Evolutionary conservation across 768 basidiomycete genomes (phyloP).

Genomic region (Lactarius hengduanensis): DNA sequence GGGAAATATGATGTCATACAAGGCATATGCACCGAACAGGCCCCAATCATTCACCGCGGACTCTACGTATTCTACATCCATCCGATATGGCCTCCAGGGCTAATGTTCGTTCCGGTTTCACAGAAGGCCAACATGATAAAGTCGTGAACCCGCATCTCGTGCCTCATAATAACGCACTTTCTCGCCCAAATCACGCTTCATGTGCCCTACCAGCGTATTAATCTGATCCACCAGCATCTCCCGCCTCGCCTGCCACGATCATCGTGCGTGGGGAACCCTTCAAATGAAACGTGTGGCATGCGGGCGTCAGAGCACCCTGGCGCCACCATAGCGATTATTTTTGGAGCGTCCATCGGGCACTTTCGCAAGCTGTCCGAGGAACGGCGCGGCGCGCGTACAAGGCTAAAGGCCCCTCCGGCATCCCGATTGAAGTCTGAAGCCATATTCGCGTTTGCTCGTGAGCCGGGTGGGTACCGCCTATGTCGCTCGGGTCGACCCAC

Average conservation of each 20-base stretch:
- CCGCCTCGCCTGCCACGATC: constrained; percentile 35
- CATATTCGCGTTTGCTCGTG: constrained; percentile 19
- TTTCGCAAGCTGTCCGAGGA: constrained; percentile 20
- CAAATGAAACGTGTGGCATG: constrained; percentile 30
- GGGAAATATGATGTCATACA: neutral
- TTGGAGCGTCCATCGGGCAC: constrained; percentile 6
- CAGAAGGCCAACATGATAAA: constrained; percentile 29
- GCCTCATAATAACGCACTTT: constrained; percentile 34
- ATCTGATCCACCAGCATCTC: constrained; percentile 41
- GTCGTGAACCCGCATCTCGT: constrained; percentile 35
- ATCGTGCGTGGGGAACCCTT: constrained; percentile 39
- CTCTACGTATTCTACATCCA: constrained; percentile 22
- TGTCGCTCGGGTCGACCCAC: constrained; percentile 19
- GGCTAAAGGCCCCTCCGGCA: constrained; percentile 8
- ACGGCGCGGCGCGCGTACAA: constrained; percentile 23
- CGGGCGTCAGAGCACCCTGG: constrained; percentile 23
- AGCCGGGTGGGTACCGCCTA: constrained; percentile 11
- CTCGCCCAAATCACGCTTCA: constrained; percentile 37
- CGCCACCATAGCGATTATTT: constrained; percentile 10
- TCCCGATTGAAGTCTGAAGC: constrained; percentile 17
- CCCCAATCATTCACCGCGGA: neutral
- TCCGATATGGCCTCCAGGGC: constrained; percentile 25
- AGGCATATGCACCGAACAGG: neutral
- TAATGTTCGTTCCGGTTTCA: constrained; percentile 33
- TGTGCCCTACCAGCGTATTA: constrained; percentile 31